Percentiles rank a stretch among this genome's conserved stretches.
phyloP scores from a whole-genome alignment of 257 asterid species.

The Anisodus acutangulus region DNA sequence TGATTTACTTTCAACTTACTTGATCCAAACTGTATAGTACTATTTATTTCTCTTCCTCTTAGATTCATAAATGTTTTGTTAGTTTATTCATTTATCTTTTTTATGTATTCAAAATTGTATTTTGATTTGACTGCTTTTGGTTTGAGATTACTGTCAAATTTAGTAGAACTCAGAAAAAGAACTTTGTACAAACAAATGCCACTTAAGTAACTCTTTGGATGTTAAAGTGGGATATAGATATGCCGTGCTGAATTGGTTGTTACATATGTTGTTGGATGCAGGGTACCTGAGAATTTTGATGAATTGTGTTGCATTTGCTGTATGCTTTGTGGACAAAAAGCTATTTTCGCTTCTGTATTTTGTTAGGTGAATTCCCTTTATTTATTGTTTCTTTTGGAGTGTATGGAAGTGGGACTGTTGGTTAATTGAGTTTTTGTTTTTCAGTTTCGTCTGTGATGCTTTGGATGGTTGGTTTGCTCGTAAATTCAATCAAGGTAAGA shows the following conservation, averaged over 20 bases:
- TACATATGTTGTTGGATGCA: slow-evolving; percentile 22
- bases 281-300: slow-evolving; percentile 65
- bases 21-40: not conserved
- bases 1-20: not conserved
- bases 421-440: slow-evolving; percentile 31
- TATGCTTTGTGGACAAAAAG: slow-evolving; percentile 78
- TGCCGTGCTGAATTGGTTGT: slow-evolving; percentile 12
- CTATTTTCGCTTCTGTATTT: slow-evolving; percentile 86
- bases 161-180: not conserved
- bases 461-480: slow-evolving; percentile 99
- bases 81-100: not conserved
- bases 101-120: not conserved
- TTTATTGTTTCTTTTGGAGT: not conserved
- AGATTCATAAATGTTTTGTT: not conserved
- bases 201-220: not conserved
- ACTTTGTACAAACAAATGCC: slow-evolving; percentile 10
- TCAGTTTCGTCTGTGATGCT: slow-evolving; percentile 95
- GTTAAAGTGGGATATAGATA: not conserved
- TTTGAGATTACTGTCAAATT: slow-evolving; percentile 10
- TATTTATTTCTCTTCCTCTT: slow-evolving; percentile 4
- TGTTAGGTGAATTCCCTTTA: slow-evolving; percentile 54
- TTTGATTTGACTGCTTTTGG: not conserved
- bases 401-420: slow-evolving; percentile 33
- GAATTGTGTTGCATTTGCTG: slow-evolving; percentile 87
- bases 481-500: slow-evolving; percentile 90